phyloP scores from a whole-genome alignment of 371 early-diverging fungal species.

The Massospora cicadina region DNA sequence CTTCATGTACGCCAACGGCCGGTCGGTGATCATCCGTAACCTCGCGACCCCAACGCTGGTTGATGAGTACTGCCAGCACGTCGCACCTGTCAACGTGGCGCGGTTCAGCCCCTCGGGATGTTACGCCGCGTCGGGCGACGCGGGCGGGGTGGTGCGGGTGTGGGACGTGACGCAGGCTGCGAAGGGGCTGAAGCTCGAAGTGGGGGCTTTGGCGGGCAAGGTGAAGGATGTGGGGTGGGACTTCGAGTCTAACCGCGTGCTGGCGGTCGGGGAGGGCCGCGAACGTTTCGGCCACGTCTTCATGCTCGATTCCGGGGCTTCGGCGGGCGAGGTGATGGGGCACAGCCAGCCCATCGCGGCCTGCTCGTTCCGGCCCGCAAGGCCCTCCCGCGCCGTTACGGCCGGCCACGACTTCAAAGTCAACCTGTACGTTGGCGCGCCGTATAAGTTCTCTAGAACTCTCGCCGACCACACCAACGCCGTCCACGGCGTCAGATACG shows the following conservation, averaged over 20 bases:
- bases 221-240: constrained; percentile 90
- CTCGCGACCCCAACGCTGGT: constrained; percentile 66
- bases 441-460: constrained; percentile 58
- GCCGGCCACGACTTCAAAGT: constrained; percentile 81
- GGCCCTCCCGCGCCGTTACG: constrained; percentile 88
- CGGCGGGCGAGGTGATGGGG: constrained; percentile 84
- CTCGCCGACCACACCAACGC: constrained; percentile 71
- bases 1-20: constrained; percentile 80
- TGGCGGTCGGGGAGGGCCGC: constrained; percentile 90
- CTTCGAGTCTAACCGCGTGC: constrained; percentile 77
- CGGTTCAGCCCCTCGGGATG: constrained; percentile 80
- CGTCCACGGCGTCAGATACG: constrained; percentile 71
- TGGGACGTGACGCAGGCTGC: constrained; percentile 82
- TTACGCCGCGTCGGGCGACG: constrained; percentile 89
- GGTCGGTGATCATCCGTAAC: constrained; percentile 70
- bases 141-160: constrained; percentile 72
- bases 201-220: constrained; percentile 46
- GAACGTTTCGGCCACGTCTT: constrained; percentile 82
- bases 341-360: constrained; percentile 77
- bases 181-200: constrained; percentile 71
- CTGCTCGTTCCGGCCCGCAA: constrained; percentile 53
- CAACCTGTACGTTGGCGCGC: constrained; percentile 78
- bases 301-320: constrained; percentile 68
- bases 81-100: constrained; percentile 60
- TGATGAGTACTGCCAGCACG: constrained; percentile 72